Percentiles rank a stretch among this genome's conserved stretches.
These are phyloP conservation scores for Saprolegnia parasitica DNA, from an alignment of 352 stramenopile species.

Conservation along the genomic window DNA sequence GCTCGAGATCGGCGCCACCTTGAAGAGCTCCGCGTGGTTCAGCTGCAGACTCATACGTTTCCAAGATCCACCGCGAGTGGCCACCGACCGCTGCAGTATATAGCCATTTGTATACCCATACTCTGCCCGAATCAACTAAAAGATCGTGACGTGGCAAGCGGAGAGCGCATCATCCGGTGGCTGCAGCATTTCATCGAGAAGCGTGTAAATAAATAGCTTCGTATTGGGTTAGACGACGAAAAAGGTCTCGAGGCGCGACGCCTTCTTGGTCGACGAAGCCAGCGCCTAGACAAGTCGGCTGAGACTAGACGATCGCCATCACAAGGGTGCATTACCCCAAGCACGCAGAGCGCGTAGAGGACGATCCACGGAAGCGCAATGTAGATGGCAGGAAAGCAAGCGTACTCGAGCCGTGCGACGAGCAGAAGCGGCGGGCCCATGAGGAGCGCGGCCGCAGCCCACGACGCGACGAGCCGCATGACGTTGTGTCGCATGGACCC, in stretches of 20 bases:
- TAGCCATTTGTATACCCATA: neutral
- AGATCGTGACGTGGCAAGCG: neutral
- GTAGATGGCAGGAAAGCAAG: neutral
- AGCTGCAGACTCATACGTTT: slow-evolving; percentile 39
- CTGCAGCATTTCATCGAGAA: too few species aligned
- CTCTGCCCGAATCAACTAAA: neutral
- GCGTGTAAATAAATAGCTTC: too few species aligned
- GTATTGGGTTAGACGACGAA: too few species aligned
- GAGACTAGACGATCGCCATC: neutral
- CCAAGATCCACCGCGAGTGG: neutral
- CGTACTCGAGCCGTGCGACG: neutral
- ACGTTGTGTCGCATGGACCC: neutral
- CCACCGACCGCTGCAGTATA: neutral
- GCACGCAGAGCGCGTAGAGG: neutral
- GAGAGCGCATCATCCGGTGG: too few species aligned
- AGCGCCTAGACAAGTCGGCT: neutral
- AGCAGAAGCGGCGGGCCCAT: neutral
- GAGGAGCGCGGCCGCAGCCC: neutral
- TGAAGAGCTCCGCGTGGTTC: slow-evolving; percentile 70
- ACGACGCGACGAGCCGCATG: neutral
- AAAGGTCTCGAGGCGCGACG: too few species aligned
- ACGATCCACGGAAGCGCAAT: slow-evolving; percentile 3
- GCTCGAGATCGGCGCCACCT: slow-evolving; percentile 70
- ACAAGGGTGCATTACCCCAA: neutral
- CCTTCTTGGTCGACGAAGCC: too few species aligned